These are phyloP conservation scores for Serpula lacrymans DNA, from an alignment of 768 basidiomycete species.

Conservation along the genomic window DNA sequence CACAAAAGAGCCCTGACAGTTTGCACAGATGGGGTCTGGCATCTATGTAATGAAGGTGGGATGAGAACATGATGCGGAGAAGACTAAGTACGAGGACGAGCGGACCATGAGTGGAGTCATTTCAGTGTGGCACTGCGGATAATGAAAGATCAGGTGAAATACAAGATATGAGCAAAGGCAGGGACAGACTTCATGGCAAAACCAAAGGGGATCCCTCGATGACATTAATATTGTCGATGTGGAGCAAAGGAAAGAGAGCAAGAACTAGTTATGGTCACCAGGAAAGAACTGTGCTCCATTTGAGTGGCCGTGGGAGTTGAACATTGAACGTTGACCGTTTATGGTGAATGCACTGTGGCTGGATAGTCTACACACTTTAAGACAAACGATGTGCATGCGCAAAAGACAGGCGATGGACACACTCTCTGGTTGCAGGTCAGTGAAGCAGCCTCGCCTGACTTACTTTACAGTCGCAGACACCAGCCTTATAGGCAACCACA, in stretches of 20 bases:
- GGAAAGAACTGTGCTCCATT: slow-evolving; percentile 14
- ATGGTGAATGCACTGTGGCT: too few relatives aligned
- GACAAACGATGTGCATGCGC: too few relatives aligned
- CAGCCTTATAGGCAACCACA: too few relatives aligned
- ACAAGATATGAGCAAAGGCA: neutral
- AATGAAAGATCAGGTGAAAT: slow-evolving; percentile 5
- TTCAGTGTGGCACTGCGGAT: slow-evolving; percentile 73
- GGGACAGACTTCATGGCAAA: slow-evolving; percentile 61
- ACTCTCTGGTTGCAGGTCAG: too few relatives aligned
- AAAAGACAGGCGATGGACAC: too few relatives aligned
- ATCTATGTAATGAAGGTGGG: slow-evolving; percentile 39
- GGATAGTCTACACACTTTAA: too few relatives aligned
- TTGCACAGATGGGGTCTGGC: slow-evolving; percentile 80
- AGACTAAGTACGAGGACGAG: slow-evolving; percentile 8
- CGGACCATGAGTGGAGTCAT: slow-evolving; percentile 85
- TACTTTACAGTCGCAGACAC: too few relatives aligned
- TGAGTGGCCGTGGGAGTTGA: too few relatives aligned
- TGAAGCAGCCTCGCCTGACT: too few relatives aligned
- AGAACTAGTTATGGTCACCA: slow-evolving; percentile 10
- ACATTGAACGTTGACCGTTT: too few relatives aligned
- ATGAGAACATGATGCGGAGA: slow-evolving; percentile 11
- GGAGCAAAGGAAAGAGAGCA: slow-evolving; percentile 13
- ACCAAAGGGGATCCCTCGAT: slow-evolving; percentile 72
- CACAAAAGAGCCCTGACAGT: slow-evolving; percentile 78
- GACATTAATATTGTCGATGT: slow-evolving; percentile 45